These are phyloP conservation scores for Singerocomus inundabilis DNA, from an alignment of 1,284 basidiomycete species.

Conservation along the genomic window DNA sequence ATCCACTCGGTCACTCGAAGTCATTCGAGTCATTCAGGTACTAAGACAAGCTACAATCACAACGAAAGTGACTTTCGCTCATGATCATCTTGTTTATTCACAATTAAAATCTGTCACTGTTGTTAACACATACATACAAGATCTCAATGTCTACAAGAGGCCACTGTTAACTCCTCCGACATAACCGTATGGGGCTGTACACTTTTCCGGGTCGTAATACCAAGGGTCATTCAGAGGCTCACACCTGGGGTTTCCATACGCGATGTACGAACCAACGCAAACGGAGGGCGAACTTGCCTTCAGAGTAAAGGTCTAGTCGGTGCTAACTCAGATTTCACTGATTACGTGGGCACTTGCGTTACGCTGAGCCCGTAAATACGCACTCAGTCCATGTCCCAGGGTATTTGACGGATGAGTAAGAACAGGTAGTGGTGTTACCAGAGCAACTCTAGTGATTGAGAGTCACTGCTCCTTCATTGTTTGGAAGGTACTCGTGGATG, in stretches of 20 bases:
- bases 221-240: conserved; percentile 4
- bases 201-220: neutral
- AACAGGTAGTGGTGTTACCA: conserved; percentile 13
- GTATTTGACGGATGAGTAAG: conserved; percentile 16
- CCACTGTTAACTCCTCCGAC: neutral
- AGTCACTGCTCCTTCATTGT: conserved; percentile 5
- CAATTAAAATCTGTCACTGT: too few relatives aligned
- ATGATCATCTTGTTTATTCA: too few relatives aligned
- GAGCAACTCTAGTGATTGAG: conserved; percentile 18
- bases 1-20: too few relatives aligned
- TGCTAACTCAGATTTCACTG: neutral
- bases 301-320: conserved; percentile 2
- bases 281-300: conserved; percentile 13
- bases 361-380: conserved; percentile 3
- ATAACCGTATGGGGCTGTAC: conserved; percentile 7
- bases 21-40: too few relatives aligned
- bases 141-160: neutral
- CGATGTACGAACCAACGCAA: conserved; percentile 10
- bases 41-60: too few relatives aligned
- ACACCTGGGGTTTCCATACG: conserved; percentile 10
- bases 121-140: too few relatives aligned
- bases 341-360: neutral
- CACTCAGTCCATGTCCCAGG: conserved; percentile 16
- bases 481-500: conserved; percentile 14
- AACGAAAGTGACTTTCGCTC: too few relatives aligned